Evolutionary conservation across 306 rosid species (phyloP).

Genomic region (Quercus bicolor): DNA sequence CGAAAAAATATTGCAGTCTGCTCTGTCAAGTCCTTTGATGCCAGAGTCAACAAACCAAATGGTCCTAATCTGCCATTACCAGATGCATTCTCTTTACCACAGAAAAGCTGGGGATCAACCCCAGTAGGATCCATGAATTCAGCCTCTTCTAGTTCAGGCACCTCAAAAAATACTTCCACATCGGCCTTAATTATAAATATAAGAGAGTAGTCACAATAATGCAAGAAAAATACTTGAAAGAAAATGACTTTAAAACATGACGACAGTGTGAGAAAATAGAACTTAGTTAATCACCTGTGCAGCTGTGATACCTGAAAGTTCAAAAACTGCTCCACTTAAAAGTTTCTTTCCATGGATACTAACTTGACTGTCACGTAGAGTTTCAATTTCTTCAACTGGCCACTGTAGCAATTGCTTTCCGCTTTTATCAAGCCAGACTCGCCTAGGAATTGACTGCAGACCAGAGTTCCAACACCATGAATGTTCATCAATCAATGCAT

Average conservation of each 20-base stretch:
- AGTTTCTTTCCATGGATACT: constrained; percentile 26
- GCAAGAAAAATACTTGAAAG: neutral
- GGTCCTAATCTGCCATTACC: constrained; percentile 44
- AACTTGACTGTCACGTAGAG: constrained; percentile 32
- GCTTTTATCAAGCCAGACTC: constrained; percentile 42
- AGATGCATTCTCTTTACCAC: constrained; percentile 37
- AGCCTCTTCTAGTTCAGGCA: constrained; percentile 32
- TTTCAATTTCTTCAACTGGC: constrained; percentile 56
- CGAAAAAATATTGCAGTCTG: constrained; percentile 51
- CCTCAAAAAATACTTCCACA: constrained; percentile 44
- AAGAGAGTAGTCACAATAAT: neutral
- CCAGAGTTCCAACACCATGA: neutral
- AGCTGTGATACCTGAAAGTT: constrained; percentile 52
- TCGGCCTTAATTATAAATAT: constrained; percentile 40
- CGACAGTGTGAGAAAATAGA: neutral
- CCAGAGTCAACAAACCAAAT: constrained; percentile 58
- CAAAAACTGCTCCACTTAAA: constrained; percentile 28
- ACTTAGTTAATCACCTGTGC: constrained; percentile 45
- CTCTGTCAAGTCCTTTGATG: constrained; percentile 47
- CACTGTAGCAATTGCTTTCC: constrained; percentile 52
- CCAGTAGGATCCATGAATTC: constrained; percentile 33
- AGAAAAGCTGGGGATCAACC: constrained; percentile 46
- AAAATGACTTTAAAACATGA: neutral
- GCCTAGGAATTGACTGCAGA: constrained; percentile 50
- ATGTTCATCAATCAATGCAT: neutral